Evolutionary conservation across 179 eudicot genomes (phyloP), one percentile per base, ranked within the genome.

Genomic region (Carnegiea gigantea): DNA sequence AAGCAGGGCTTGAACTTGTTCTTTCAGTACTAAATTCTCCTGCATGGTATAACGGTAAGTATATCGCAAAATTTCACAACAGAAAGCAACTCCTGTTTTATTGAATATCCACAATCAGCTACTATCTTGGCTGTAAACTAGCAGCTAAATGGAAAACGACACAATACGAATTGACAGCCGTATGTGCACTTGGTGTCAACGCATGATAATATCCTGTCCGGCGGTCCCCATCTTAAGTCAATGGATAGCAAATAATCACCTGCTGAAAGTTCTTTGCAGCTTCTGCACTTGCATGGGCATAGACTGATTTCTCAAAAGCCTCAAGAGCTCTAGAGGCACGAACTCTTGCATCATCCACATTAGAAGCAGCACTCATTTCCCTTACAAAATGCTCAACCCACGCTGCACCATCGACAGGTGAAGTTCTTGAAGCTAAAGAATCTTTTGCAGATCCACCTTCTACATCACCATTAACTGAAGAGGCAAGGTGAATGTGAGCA

Each of bases 371-470:
- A 36, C 84, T 79, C 88, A 88, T 88, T 81, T 88, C 90, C 64
- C 77, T 84, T 26, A 88, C 90, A 78, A 88, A 86, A 70, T 80
- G 86, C 73, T 88, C 89, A 73, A 88, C 90, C 90, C 90, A 88
- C 83, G 84, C 84, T 8, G 86, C 86, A 67, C 85, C 89, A 79
- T 84, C 83, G 21, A 46, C 5, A 59, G 87, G 77, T 38, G 82
- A 59, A 79, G 79, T 77, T 80, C 70, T 70, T 40, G 86, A 75
- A 53, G 78, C 79, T 62, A 33, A 48, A 24, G 76, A 71, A 40
- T 82, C 86, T 21, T 80, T 57, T 28, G 84, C 6, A 38, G 86
- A 76, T 57, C 65, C 83, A 73, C 71, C 77, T 62, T 67, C 88
- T 81, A 36, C 79, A 68, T 83, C 73, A 33, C 44, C 84, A 78